phyloP scores from a whole-genome alignment of 164 flowering plant genomes.

The Amborella trichopoda region DNA sequence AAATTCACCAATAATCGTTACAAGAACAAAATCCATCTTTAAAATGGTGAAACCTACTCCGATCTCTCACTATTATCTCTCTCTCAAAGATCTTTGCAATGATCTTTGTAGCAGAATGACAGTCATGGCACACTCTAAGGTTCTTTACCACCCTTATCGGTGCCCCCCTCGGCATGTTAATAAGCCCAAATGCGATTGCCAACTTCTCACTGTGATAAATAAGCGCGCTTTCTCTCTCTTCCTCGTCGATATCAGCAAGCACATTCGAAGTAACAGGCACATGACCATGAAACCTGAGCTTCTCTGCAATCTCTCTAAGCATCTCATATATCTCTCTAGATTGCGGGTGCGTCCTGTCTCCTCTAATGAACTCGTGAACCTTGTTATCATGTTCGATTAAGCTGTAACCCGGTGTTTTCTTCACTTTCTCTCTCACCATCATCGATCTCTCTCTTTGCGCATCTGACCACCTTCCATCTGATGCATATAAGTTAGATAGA shows the following conservation, averaged over 20 bases:
- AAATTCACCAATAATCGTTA: slow-evolving; percentile 24
- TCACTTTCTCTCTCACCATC: slow-evolving; percentile 20
- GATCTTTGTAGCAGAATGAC: slow-evolving; percentile 21
- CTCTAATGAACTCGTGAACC: slow-evolving; percentile 25
- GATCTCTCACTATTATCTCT: slow-evolving; percentile 23
- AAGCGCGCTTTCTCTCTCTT: slow-evolving; percentile 23
- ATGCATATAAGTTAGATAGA: slow-evolving; percentile 21
- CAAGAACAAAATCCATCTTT: slow-evolving; percentile 25
- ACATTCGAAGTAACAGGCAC: slow-evolving; percentile 18
- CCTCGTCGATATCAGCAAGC: slow-evolving; percentile 24
- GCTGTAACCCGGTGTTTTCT: slow-evolving; percentile 23
- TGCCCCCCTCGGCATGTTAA: slow-evolving; percentile 10
- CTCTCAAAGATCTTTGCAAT: slow-evolving; percentile 17
- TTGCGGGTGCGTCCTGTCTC: slow-evolving; percentile 21
- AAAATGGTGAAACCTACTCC: slow-evolving; percentile 26
- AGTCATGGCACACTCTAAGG: slow-evolving; percentile 23
- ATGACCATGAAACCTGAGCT: slow-evolving; percentile 19
- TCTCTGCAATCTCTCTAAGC: slow-evolving; percentile 19
- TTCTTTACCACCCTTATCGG: slow-evolving; percentile 26
- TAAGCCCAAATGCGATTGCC: slow-evolving; percentile 22
- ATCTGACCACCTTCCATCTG: slow-evolving; percentile 13
- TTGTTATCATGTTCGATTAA: slow-evolving; percentile 19
- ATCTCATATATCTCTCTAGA: slow-evolving; percentile 17
- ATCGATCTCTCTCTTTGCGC: slow-evolving; percentile 16
- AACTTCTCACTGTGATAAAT: slow-evolving; percentile 28